phyloP scores from a whole-genome alignment of 1,139 yeast genomes.

The Debaryomyces subglobosus region DNA sequence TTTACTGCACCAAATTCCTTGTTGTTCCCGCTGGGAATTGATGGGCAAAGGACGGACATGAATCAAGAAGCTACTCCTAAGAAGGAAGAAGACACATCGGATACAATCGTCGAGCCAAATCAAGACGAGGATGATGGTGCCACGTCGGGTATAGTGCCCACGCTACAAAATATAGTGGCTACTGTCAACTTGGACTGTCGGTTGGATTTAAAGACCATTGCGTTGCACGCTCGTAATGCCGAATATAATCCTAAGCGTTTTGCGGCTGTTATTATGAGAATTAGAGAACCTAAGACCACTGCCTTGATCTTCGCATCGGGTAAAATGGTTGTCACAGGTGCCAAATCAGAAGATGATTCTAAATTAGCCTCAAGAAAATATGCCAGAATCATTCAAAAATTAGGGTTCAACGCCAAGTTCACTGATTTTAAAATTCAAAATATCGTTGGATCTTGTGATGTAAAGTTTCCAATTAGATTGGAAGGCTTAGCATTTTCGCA shows the following conservation, averaged over 20 bases:
- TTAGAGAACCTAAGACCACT: slow-evolving; percentile 97
- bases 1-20: slow-evolving; percentile 71
- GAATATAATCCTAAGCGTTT: slow-evolving; percentile 97
- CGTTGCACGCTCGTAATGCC: slow-evolving; percentile 98
- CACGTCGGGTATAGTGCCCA: slow-evolving; percentile 93
- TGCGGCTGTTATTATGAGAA: slow-evolving; percentile 99
- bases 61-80: slow-evolving; percentile 21
- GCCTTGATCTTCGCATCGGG: slow-evolving; percentile 98
- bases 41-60: slow-evolving; percentile 15
- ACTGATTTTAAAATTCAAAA: slow-evolving; percentile 97
- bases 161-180: slow-evolving; percentile 95
- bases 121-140: slow-evolving; percentile 65
- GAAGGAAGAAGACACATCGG: slow-evolving; percentile 32
- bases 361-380: slow-evolving; percentile 96
- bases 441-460: slow-evolving; percentile 98
- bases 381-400: slow-evolving; percentile 96
- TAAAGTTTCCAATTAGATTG: slow-evolving; percentile 93
- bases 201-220: slow-evolving; percentile 93
- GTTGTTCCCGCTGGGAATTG: slow-evolving; percentile 57
- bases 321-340: slow-evolving; percentile 99
- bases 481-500: slow-evolving; percentile 98
- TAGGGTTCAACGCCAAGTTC: slow-evolving; percentile 94
- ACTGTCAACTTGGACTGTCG: slow-evolving; percentile 97
- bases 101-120: slow-evolving; percentile 41
- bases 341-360: slow-evolving; percentile 96